Conservation (phyloP, 805 yeast species). For the Candida xiaguanensis region DNA sequence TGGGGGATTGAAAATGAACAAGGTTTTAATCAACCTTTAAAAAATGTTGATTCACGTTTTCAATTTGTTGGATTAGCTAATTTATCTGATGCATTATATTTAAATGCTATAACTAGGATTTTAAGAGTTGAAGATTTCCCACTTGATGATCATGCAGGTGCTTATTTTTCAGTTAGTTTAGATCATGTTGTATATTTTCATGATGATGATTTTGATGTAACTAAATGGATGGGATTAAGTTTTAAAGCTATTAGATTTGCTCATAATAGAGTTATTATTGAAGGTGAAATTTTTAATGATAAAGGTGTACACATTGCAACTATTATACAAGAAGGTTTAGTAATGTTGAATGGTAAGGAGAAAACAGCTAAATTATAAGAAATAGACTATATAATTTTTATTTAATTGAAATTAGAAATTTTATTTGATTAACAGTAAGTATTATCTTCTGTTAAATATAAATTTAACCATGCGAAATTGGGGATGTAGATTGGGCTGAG, state of each 20-base stretch:
- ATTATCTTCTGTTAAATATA: no score
- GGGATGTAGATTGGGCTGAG: no score
- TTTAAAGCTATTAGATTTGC: slow-evolving; percentile 47
- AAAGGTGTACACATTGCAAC: slow-evolving; percentile 55
- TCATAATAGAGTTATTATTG: slow-evolving; percentile 51
- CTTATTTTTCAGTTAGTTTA: slow-evolving; percentile 53
- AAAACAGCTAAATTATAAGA: slow-evolving; percentile 13
- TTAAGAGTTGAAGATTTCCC: slow-evolving; percentile 33
- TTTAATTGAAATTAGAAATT: no score
- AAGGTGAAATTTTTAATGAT: slow-evolving; percentile 52
- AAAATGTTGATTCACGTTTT: slow-evolving; percentile 15
- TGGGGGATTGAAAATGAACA: slow-evolving; percentile 23
- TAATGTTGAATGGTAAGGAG: slow-evolving; percentile 23
- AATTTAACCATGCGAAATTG: no score
- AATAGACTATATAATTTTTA: background rate
- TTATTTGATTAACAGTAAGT: background rate
- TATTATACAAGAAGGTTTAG: slow-evolving; percentile 62
- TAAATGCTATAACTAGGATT: slow-evolving; percentile 50
- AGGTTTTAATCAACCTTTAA: slow-evolving; percentile 12
- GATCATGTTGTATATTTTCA: slow-evolving; percentile 71
- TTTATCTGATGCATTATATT: slow-evolving; percentile 53
- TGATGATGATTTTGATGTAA: slow-evolving; percentile 44
- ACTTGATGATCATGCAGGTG: slow-evolving; percentile 15
- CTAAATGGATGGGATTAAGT: slow-evolving; percentile 51
- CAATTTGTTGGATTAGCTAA: slow-evolving; percentile 58